phyloP scores from a whole-genome alignment of 176 grass and related monocot genomes.

The Olyra latifolia region DNA sequence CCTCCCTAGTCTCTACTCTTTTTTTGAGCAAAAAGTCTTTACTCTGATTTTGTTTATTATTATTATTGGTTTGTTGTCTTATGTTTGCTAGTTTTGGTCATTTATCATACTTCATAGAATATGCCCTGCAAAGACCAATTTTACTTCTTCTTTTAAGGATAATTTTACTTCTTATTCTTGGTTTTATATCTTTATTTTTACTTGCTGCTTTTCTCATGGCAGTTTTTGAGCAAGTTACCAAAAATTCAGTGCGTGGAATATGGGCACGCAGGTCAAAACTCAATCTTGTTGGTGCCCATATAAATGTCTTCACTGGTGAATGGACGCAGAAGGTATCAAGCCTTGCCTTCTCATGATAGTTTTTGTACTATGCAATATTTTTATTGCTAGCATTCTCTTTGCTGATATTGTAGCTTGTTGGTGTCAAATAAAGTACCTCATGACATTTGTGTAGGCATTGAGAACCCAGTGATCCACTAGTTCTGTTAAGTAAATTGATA shows the following conservation, averaged over 20 bases:
- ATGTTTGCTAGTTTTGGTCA: not conserved
- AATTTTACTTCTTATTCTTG: slow-evolving; percentile 18
- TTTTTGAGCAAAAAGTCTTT: not conserved
- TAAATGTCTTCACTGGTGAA: slow-evolving; percentile 97
- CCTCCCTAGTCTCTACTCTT: not conserved
- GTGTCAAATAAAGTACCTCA: slow-evolving; percentile 9
- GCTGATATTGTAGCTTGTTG: slow-evolving; percentile 5
- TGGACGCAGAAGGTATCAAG: slow-evolving; percentile 94
- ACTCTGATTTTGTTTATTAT: not conserved
- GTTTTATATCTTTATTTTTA: slow-evolving; percentile 12
- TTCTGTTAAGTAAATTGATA: slow-evolving; percentile 16
- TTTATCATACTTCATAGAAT: not conserved
- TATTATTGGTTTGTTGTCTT: not conserved
- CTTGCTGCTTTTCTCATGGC: slow-evolving; percentile 22
- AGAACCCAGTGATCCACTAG: not conserved
- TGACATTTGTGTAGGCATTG: slow-evolving; percentile 3
- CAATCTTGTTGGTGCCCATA: slow-evolving; percentile 94
- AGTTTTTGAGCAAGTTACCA: slow-evolving; percentile 98
- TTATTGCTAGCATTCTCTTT: not conserved
- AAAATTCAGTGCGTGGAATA: slow-evolving; percentile 88
- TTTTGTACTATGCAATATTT: not conserved
- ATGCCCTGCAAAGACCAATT: not conserved
- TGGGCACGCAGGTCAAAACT: slow-evolving; percentile 90
- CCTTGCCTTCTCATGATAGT: not conserved
- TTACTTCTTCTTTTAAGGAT: no score